Percentiles rank a stretch among this genome's conserved stretches.
phyloP scores from a whole-genome alignment of 2,329 filamentous ascomycete species.

The Ustulina deusta region DNA sequence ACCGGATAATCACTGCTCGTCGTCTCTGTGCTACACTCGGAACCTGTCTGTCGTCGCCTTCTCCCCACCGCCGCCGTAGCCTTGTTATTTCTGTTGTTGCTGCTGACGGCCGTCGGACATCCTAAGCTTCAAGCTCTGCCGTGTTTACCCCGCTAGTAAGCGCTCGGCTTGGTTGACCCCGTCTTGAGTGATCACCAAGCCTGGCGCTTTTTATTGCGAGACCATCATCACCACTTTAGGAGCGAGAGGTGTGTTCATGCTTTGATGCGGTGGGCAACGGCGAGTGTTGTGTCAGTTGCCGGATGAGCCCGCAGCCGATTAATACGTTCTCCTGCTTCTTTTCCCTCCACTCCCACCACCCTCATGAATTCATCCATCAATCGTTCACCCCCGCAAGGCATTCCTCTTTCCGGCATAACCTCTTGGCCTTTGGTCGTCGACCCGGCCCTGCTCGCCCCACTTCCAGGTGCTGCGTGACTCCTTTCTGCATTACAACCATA shows the following conservation, averaged over 20 bases:
- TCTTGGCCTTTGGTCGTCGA: slow-evolving; percentile 47
- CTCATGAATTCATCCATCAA: slow-evolving; percentile 53
- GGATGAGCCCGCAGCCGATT: slow-evolving; percentile 46
- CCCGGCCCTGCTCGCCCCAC: slow-evolving; percentile 51
- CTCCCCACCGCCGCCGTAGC: slow-evolving; percentile 31
- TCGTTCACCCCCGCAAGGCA: slow-evolving; percentile 52
- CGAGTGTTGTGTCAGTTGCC: slow-evolving; percentile 46
- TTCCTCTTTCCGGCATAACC: slow-evolving; percentile 52
- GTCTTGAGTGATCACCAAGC: slow-evolving; percentile 31
- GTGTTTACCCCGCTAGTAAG: slow-evolving; percentile 7
- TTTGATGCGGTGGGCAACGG: slow-evolving; percentile 41
- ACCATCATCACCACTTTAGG: slow-evolving; percentile 40
- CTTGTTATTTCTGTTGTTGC: slow-evolving; percentile 28
- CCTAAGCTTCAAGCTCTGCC: slow-evolving; percentile 20
- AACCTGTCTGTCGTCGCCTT: slow-evolving; percentile 27
- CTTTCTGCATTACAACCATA: slow-evolving; percentile 52
- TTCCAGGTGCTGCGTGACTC: slow-evolving; percentile 53
- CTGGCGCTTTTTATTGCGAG: slow-evolving; percentile 36
- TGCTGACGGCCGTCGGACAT: slow-evolving; percentile 35
- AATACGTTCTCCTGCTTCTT: slow-evolving; percentile 39
- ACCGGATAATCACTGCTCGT: slow-evolving; percentile 44
- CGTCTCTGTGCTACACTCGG: slow-evolving; percentile 39
- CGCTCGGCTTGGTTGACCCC: background rate
- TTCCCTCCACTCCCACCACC: slow-evolving; percentile 43
- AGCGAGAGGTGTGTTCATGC: slow-evolving; percentile 31